Conservation (phyloP, 1,139 yeast genomes). For the Suhomyces kunorum region DNA sequence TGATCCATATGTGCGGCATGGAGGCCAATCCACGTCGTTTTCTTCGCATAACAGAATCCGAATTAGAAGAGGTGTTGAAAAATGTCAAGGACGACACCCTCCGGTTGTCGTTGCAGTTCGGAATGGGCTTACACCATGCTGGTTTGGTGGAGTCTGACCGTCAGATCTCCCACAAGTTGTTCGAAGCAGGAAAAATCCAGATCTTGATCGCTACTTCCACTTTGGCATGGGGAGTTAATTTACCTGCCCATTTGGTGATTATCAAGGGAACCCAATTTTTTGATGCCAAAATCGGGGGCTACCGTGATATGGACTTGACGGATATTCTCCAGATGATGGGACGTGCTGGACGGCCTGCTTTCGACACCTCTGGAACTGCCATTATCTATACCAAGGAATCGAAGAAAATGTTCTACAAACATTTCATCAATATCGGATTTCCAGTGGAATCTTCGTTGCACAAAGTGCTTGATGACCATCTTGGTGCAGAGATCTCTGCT, state of each 20-base stretch:
- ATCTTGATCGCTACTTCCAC: constrained; percentile 93
- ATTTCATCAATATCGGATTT: constrained; percentile 90
- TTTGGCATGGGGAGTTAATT: constrained; percentile 95
- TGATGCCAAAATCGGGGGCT: constrained; percentile 79
- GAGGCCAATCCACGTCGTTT: constrained; percentile 92
- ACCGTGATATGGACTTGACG: constrained; percentile 87
- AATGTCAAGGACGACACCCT: constrained; percentile 89
- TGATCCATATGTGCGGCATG: constrained; percentile 92
- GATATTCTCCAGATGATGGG: constrained; percentile 93
- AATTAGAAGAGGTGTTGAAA: constrained; percentile 60
- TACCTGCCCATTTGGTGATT: constrained; percentile 92
- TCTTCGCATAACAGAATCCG: constrained; percentile 73
- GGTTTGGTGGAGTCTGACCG: constrained; percentile 93
- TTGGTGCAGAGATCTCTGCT: constrained; percentile 94
- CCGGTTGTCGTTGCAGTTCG: constrained; percentile 82
- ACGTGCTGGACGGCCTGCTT: constrained; percentile 96
- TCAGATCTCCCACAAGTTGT: constrained; percentile 79
- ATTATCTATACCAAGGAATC: constrained; percentile 91
- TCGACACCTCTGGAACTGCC: constrained; percentile 93
- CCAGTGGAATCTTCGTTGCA: constrained; percentile 97
- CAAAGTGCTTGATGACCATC: constrained; percentile 88
- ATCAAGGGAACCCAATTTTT: constrained; percentile 92
- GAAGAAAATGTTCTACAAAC: constrained; percentile 89
- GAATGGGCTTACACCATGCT: constrained; percentile 97
- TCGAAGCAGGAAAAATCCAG: constrained; percentile 84